Conservation (phyloP, 768 basidiomycete genomes). For the Termitomyces sp. region DNA sequence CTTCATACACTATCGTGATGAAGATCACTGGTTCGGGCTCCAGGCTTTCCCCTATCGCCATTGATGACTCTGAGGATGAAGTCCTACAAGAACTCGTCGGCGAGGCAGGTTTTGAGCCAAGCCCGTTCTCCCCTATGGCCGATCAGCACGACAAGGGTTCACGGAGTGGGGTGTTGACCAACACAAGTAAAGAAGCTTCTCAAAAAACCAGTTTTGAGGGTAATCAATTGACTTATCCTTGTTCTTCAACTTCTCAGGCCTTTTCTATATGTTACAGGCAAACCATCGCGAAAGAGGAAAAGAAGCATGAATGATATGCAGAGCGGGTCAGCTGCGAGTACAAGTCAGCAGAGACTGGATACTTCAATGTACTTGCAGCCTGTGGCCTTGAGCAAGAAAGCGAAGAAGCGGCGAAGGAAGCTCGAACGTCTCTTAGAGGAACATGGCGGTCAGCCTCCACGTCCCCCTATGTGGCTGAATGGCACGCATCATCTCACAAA, state of each 20-base stretch:
- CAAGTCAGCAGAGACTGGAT: slow-evolving; percentile 7
- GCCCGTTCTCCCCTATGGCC: background rate
- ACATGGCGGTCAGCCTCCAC: slow-evolving; percentile 16
- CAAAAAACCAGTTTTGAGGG: slow-evolving; percentile 1
- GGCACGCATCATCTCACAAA: slow-evolving; percentile 1
- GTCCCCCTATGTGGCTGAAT: slow-evolving; percentile 6
- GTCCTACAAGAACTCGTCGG: slow-evolving; percentile 27
- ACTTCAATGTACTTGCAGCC: background rate
- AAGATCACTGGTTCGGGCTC: slow-evolving; percentile 26
- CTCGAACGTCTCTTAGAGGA: slow-evolving; percentile 28
- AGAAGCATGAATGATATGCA: background rate
- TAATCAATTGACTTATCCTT: background rate
- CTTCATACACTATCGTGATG: slow-evolving; percentile 5
- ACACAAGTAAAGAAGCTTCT: background rate
- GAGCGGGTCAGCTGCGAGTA: slow-evolving; percentile 1
- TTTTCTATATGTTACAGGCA: background rate
- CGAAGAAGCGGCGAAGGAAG: slow-evolving; percentile 34
- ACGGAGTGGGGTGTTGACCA: background rate
- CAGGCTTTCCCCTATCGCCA: slow-evolving; percentile 28
- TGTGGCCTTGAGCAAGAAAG: slow-evolving; percentile 27
- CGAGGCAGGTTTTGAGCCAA: slow-evolving; percentile 9
- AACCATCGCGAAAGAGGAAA: slow-evolving; percentile 13
- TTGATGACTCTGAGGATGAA: slow-evolving; percentile 39
- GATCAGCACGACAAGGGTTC: slow-evolving; percentile 5
- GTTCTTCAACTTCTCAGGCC: background rate